Percentiles rank a stretch among this genome's conserved stretches.
phyloP scores from a whole-genome alignment of 164 flowering plant genomes.

The Liquidambar formosana region DNA sequence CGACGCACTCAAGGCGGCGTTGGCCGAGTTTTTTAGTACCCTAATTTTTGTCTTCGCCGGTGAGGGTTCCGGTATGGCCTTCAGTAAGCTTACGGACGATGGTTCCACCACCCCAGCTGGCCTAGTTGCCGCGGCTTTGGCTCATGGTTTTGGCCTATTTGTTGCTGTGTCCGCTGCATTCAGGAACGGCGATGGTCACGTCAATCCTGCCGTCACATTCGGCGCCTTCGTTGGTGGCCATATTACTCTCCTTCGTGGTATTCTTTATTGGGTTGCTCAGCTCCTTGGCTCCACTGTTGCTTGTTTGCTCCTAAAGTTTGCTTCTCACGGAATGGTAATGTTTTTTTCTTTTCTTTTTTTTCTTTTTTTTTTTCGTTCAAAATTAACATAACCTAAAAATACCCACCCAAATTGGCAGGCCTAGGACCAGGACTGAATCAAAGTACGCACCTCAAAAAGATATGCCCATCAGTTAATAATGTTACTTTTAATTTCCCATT shows the following conservation, averaged over 20 bases:
- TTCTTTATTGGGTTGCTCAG: too few species aligned
- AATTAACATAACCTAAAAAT: too few species aligned
- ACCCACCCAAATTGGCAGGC: too few species aligned
- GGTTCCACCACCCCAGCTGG: slow-evolving; percentile 36
- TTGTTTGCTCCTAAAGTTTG: slow-evolving; percentile 43
- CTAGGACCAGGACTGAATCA: too few species aligned
- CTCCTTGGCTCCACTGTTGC: too few species aligned
- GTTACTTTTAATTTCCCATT: too few species aligned
- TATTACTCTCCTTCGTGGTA: slow-evolving; percentile 47
- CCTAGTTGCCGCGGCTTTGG: slow-evolving; percentile 34
- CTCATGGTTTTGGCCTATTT: slow-evolving; percentile 51
- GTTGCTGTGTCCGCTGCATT: slow-evolving; percentile 49
- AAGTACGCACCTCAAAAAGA: too few species aligned
- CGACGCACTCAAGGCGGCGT: slow-evolving; percentile 37
- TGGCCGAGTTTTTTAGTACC: slow-evolving; percentile 51
- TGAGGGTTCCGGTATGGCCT: slow-evolving; percentile 56
- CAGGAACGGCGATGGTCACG: slow-evolving; percentile 60
- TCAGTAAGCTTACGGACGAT: slow-evolving; percentile 31
- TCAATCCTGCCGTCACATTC: too few species aligned
- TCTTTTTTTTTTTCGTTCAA: too few species aligned
- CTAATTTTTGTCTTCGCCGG: slow-evolving; percentile 62
- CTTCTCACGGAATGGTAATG: slow-evolving; percentile 39
- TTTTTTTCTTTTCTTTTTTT: too few species aligned
- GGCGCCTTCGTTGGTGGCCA: slow-evolving; percentile 53
- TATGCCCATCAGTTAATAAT: too few species aligned